Base-by-base conservation (phyloP, 208 protist genomes). In the Phytomonas francai region DNA sequence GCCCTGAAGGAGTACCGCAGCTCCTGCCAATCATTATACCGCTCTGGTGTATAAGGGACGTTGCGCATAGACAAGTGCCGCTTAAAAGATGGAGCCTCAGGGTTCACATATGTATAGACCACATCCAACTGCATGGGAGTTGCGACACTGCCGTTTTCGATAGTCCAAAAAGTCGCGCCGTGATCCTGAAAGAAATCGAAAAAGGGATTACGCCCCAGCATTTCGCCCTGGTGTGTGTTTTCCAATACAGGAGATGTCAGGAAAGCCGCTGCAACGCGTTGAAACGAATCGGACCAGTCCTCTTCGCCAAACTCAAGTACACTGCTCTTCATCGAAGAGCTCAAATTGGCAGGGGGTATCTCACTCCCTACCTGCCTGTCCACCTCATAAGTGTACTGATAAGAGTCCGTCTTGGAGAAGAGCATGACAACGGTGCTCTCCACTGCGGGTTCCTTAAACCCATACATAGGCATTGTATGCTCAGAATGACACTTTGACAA, bases 81-180 rank as follows among this genome's bases (percentile, higher is more conserved):
- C 57, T 39, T 25, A 51, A 84, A 82, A 22, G 63, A 81, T 45
- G 81, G 62, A 19, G 76, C 71, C 3, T 59, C 68, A 19, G 74
- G 70, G 62, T 87, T 84, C 71, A 87, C 81, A 62, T 82, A 82
- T 25, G 78, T 87, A 71, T 83, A 84, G 60, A 87, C 76, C 7
- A 87, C 68, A 51, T 87, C 81, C 57, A 87, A 63, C 29, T 58
- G 65, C 70, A 87, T 70, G 31, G 81, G 81, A 54, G 30, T 33
- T 30, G 74, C 77, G 31, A 73, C 66, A 9, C 62, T 36, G 12
- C 42, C 70, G 56, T 42, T 32, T 63, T 79, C 69, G 51, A 85
- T 62, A 28, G 72, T 76, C 78, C 80, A 85, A 56, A 82, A 65
- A 29, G 77, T 80, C 60, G 75, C 80, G 36, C 70, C 63, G 58